Evolutionary conservation across 768 basidiomycete species (phyloP), one percentile per base, ranked within the genome.

Genomic region (Psilocybe azurescens): DNA sequence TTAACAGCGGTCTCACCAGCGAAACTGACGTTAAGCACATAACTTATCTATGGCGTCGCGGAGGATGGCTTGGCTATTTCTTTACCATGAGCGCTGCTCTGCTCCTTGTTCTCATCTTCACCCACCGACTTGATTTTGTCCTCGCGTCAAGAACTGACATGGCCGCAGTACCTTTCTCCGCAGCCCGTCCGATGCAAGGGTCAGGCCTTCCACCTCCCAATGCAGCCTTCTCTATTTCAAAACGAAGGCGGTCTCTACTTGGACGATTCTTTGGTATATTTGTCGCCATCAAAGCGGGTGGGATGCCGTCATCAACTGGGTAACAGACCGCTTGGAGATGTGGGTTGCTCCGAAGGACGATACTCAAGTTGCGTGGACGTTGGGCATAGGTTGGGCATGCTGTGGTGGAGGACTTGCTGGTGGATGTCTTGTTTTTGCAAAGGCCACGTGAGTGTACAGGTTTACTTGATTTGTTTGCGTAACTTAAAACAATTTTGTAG

Each of bases 301-400:
- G 83, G 71, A 74, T 5, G 72, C 72, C 14, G 56, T 78, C 6
- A 86, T 91, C 75, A 69, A 75, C 29, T 81, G 84, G 78, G 70
- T 90, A 38, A 83, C 81, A 28, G 84, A 87, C 63, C 80, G 81
- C 69, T 75, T 95, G 53, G 94, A 96, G 70, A 67, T 73, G 1
- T 91, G 91, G 89, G 90, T 89, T 7, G 88, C 85, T 30, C 81
- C 89, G 11, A 91, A 89, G 69, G 90, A 90, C 70, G 96, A 99
- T 70, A 90, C 86, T 67, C 88, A 89, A 57, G 80, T 99, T 46
- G 90, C 90, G 6, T 97, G 95, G 93, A 89, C 92, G 29, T 81
- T 96, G 49, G 96, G 95, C 13, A 94, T 99, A 53, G 90, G 89
- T 1, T 98, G 96, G 97, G 92, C 94, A 2, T 95, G 95, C 64